phyloP scores from a whole-genome alignment of 2,329 filamentous ascomycete species.

The Myriosclerotinia curreyana region DNA sequence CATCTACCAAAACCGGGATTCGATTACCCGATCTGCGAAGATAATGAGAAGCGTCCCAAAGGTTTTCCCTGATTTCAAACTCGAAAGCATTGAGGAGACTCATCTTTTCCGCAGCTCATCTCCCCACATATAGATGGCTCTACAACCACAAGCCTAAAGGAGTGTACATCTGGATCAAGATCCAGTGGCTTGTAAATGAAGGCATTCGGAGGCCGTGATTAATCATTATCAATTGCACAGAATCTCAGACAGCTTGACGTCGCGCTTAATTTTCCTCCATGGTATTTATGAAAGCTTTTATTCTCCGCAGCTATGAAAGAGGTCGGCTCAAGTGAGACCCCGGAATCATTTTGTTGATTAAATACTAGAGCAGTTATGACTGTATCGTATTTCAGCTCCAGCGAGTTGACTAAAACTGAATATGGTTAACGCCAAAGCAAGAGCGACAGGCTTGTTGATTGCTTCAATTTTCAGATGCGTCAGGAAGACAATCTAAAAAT shows the following conservation, averaged over 20 bases:
- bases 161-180: background rate
- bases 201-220: background rate
- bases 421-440: background rate
- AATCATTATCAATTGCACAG: background rate
- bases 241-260: background rate
- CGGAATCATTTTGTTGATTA: background rate
- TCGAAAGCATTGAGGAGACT: slow-evolving; percentile 26
- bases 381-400: background rate
- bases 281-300: background rate
- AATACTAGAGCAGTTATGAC: background rate
- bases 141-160: background rate
- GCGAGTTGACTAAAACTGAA: background rate
- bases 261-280: background rate
- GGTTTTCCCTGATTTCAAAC: slow-evolving; percentile 6
- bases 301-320: too few species aligned
- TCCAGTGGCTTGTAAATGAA: slow-evolving; percentile 1
- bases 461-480: background rate
- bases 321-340: too few species aligned
- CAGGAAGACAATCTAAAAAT: too few species aligned
- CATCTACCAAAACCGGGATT: slow-evolving; percentile 20
- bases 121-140: background rate
- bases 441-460: too few species aligned
- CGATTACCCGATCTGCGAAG: background rate
- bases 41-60: background rate
- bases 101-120: slow-evolving; percentile 18